These are phyloP conservation scores for Shiraia bambusicola DNA, from an alignment of 2,329 filamentous ascomycete species.

Conservation along the genomic window DNA sequence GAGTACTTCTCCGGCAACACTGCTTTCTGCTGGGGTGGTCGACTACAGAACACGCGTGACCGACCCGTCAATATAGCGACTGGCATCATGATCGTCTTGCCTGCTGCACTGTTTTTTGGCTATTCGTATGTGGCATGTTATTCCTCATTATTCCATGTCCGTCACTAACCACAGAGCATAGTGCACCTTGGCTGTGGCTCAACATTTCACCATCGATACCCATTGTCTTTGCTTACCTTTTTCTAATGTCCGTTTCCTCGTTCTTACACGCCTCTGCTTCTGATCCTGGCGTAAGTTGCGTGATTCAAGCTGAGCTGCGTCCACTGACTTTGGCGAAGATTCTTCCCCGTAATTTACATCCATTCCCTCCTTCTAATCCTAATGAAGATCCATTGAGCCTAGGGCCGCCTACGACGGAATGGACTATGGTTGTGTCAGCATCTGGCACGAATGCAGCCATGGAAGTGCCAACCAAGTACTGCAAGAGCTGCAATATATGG, in stretches of 20 bases:
- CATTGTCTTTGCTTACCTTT: conserved; percentile 86
- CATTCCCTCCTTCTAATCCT: conserved; percentile 73
- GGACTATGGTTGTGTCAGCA: conserved; percentile 85
- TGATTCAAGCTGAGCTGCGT: not conserved
- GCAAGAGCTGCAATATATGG: conserved; percentile 97
- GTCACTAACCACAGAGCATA: conserved; percentile 32
- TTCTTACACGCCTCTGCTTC: conserved; percentile 90
- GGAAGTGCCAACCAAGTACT: conserved; percentile 98
- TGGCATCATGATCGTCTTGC: conserved; percentile 75
- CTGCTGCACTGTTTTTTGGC: conserved; percentile 78
- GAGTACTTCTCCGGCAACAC: conserved; percentile 95
- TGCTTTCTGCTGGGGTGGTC: conserved; percentile 80
- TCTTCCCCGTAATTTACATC: conserved; percentile 86
- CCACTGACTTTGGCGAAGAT: conserved; percentile 60
- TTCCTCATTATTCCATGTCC: not conserved
- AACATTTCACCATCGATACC: conserved; percentile 87
- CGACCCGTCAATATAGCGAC: conserved; percentile 88
- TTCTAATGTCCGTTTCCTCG: conserved; percentile 86
- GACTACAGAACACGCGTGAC: conserved; percentile 84
- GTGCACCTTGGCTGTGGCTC: conserved; percentile 79
- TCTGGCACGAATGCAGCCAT: conserved; percentile 78
- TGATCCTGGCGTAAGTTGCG: conserved; percentile 81
- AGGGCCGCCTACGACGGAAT: conserved; percentile 86
- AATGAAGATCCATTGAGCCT: conserved; percentile 79
- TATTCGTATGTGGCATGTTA: conserved; percentile 61